phyloP scores from a whole-genome alignment of 2,329 filamentous ascomycete genomes.

The Zalaria sp. region DNA sequence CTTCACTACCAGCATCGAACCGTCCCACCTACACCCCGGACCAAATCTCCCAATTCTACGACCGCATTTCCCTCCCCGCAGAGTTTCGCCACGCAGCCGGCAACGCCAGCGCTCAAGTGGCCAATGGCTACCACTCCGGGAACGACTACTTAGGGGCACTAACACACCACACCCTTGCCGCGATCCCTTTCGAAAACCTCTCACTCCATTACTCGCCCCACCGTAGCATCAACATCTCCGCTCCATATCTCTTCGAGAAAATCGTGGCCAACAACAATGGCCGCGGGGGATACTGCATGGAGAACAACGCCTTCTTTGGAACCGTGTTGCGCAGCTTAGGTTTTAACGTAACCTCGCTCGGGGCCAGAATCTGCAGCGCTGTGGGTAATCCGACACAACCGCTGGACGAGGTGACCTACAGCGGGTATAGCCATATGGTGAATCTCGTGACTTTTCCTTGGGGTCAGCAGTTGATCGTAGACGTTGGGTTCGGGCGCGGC shows the following conservation, averaged over 20 bases:
- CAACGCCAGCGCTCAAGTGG: neutral
- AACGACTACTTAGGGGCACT: constrained; percentile 13
- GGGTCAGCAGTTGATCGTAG: constrained; percentile 18
- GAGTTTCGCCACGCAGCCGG: constrained; percentile 3
- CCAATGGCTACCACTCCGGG: constrained; percentile 12
- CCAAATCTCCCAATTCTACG: constrained; percentile 13
- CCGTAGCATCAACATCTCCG: constrained; percentile 34
- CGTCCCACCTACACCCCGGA: constrained; percentile 4
- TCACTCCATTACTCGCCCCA: constrained; percentile 39
- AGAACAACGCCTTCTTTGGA: constrained; percentile 41
- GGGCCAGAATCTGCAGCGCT: constrained; percentile 23
- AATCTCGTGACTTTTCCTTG: constrained; percentile 26
- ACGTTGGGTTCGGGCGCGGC: constrained; percentile 26
- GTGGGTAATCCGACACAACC: neutral
- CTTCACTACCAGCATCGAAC: neutral
- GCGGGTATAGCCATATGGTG: constrained; percentile 28
- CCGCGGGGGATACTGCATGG: constrained; percentile 48
- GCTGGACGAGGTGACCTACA: neutral
- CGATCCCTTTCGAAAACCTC: constrained; percentile 44
- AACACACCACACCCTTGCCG: constrained; percentile 25
- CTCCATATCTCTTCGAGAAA: constrained; percentile 37
- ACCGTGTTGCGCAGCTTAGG: constrained; percentile 38
- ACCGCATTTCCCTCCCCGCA: constrained; percentile 12
- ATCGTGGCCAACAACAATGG: constrained; percentile 28
- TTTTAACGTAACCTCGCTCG: constrained; percentile 28